Base-by-base conservation (phyloP, 2,329 filamentous ascomycete species). In the Sphaerostilbella broomeana region DNA sequence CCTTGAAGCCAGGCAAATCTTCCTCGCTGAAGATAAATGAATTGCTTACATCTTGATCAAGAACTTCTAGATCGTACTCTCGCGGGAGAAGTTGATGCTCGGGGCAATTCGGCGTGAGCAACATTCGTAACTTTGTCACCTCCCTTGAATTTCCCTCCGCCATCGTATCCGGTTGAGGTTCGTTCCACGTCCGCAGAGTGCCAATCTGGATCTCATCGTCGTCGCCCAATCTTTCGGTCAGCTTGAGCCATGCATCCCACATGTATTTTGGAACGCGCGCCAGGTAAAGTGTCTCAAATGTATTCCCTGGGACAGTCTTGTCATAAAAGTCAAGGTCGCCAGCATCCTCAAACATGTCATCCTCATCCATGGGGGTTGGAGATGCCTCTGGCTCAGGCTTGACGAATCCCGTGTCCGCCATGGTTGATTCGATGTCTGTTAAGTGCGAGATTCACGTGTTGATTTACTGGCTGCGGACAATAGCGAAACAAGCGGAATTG, bases 21-120 rank as follows among this genome's bases (percentile, higher is more conserved):
- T 94, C 88, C 63, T 98, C 92, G 27, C 84, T 88, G 57, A 98
- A 98, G 41, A 97, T 70, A 58, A 84, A 94, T 15, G 88, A 92
- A 62, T 95, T 95, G 54, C 77, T 78, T 22, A 90, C 78, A n/a
- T 75, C 59, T 39, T 61, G 55, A 35, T 72, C 69, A 40, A 64
- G 80, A 32, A 87, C 72, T 32, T 87, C 80, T 42, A 97, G 67
- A 49, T 86, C 77, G 63, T 95, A 98, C 55, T 94, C 87, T 55
- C 86, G 86, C 9, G 89, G 88, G n/a, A 95, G 71, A 5, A 73
- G 66, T 50, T 82, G 74, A 57, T 94, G 87, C 47, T 79, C 72
- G 6, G 75, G 68, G 35, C 82, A 69, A 36, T 79, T 72, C 16
- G 72, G 71, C 52, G 73, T 69, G 29, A 95, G 71, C 46, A 87